Evolutionary conservation across 139 green algal genomes (phyloP), one percentile per base, ranked within the genome.

Genomic region (Picochlorum sp.): DNA sequence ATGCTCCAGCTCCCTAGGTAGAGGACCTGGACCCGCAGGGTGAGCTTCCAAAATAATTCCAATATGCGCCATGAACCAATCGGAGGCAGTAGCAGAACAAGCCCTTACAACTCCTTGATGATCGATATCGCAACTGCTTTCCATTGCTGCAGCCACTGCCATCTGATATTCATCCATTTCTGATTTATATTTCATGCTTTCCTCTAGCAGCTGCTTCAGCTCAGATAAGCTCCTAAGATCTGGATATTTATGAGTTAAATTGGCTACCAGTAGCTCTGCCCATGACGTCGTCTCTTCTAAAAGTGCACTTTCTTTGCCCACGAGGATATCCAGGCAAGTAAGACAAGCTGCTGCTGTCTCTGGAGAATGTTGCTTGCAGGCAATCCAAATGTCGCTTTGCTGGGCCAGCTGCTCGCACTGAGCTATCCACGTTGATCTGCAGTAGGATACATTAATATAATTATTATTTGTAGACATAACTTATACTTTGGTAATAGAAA

Each of bases 1-100:
- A 61, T 68, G 64, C 5, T 30, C n/a, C 35, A 75, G 50, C 40
- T 63, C 50, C 13, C 20, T 25, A 28, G 9, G 20, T 35, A 75
- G 52, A 41, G 55, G 29, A 2, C 61, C 33, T 39, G 50, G 61
- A 28, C 57, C 77, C 16, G 33, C 35, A 10, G 79, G 64, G 29
- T 61, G 45, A 28, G 50, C 16, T 3, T 70, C 72, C 56, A 88
- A 51, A 16, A 89, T 43, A 36, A 72, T 50, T 22, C 73, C 67
- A 33, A 65, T 60, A 64, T 89, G 82, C 24, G 78, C 78, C 59
- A 89, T 73, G 63, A 89, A 85, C 75, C 79, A 85, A 32, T 68
- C 24, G 40, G 65, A 70, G 12, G 18, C 32, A 40, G 32, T 41
- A 33, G 37, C 43, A 18, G 57, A 73, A 51, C 50, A 67, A 24